Base-by-base conservation (phyloP, 768 basidiomycete genomes). In the Mycena indigotica region DNA sequence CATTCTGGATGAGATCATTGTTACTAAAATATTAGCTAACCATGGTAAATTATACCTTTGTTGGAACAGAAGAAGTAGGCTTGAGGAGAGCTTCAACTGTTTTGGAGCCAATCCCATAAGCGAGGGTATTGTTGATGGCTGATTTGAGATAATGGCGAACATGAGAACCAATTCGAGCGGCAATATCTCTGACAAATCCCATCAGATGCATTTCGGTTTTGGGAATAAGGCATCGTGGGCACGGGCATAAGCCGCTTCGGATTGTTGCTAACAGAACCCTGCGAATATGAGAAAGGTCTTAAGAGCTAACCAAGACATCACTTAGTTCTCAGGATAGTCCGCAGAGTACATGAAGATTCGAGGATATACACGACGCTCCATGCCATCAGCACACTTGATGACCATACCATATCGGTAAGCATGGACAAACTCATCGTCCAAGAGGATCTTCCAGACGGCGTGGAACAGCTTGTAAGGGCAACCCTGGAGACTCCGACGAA, bases 1-100 rank as follows among this genome's bases (percentile, higher is more conserved):
- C 69, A 60, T 75, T 79, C 76, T 79, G 55, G 38, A 25, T 6
- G 40, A 50, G 12, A n/a, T n/a, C n/a, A n/a, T n/a, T n/a, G n/a
- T n/a, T n/a, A n/a, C n/a, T n/a, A 13, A 16, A 2, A 41, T 44
- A 19, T 46, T 17, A 12, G 17, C 25, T 15, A 28, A 15, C 5
- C 10, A 6, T 15, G 26, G 8, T n/a, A n/a, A n/a, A 5, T 28
- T 28, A 50, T 16, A 57, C 60, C 4, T 57, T 15, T 5, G 60
- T 57, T 1, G 60, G 60, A 10, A 61, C 56, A 4, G 56, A 56
- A 0, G 56, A 61, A 3, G 49, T 57, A 3, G 53, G 52, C 26
- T 50, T 41, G 13, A 61, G 49, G 2, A 57, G 40, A n/a, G 29
- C 49, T 16, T 61, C 50, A 3, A 61, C 49, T 19, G 19, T 39